Evolutionary conservation across 306 rosid genomes (phyloP), one percentile per base, ranked within the genome.

Genomic region (Quercus mongolica): DNA sequence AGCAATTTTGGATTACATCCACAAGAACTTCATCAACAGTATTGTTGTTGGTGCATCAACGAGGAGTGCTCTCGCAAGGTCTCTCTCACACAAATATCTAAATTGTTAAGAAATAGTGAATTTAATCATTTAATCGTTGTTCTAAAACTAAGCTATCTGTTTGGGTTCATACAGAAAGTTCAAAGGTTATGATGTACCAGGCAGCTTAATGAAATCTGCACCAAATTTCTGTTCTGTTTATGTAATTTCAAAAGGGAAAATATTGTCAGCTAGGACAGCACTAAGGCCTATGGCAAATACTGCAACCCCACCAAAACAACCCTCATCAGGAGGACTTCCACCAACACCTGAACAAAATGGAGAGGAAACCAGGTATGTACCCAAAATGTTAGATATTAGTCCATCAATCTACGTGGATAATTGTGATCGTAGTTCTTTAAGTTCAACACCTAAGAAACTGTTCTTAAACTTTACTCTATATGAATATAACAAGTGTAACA

Each of bases 211-310:
- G 46, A 96, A 89, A 80, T 68, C 85, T 67, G 97, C 89, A 62
- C 98, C 99, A 5, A 94, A 88, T 35, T 93, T 84, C 85, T 85
- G 96, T 51, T 86, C 88, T 18, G 99, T 96, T 6, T 91, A 90
- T 52, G 85, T 96, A 21, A 90, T 96, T 78, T 91, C 95, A 0
- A 96, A 96, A 75, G 92, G 93, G 87, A 96, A 96, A 92, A 74
- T 89, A 82, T 64, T 89, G 28, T 80, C 91, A 7, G 85, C 89
- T 44, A 80, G 92, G 79, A 78, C 92, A n/a, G 97, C 99, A 0
- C 78, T 67, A 21, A 89, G 98, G 61, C 81, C 91, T 3, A 78
- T 84, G 71, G 74, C 83, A 31, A 91, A 91, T 30, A 44, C 78
- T n/a, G 79, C 59, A 14, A 21, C 51, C 6, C 86, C 89, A 44